These are phyloP conservation scores for Dendrocalamus sinicus DNA, from an alignment of 176 grass and related monocot genomes.

Conservation along the genomic window DNA sequence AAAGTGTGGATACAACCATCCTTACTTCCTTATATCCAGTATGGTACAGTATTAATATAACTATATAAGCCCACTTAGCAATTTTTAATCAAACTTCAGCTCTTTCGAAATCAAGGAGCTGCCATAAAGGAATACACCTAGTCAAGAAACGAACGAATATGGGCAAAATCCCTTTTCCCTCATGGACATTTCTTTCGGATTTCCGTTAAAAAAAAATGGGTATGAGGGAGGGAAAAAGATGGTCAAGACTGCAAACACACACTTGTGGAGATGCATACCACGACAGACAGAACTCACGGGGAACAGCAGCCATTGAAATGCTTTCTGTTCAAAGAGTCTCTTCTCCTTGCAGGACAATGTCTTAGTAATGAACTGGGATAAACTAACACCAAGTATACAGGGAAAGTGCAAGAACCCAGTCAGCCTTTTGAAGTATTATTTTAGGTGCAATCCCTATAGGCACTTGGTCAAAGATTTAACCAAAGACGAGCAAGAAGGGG, in stretches of 20 bases:
- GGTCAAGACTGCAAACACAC: conserved; percentile 43
- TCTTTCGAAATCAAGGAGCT: conserved; percentile 71
- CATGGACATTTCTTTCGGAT: not conserved
- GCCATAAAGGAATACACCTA: conserved; percentile 65
- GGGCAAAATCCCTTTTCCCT: not conserved
- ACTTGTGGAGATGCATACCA: conserved; percentile 48
- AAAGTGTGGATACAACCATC: conserved; percentile 11
- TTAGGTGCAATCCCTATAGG: conserved; percentile 11
- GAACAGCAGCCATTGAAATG: conserved; percentile 22
- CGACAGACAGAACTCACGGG: conserved; percentile 35
- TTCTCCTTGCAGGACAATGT: conserved; percentile 59
- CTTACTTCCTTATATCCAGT: conserved; percentile 78
- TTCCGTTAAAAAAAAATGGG: not conserved
- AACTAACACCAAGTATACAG: conserved; percentile 13
- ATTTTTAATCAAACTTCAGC: conserved; percentile 57
- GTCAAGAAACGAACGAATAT: conserved; percentile 45
- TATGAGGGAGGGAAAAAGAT: conserved; percentile 36
- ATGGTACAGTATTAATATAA: conserved; percentile 34
- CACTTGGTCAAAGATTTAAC: not conserved
- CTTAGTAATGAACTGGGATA: conserved; percentile 1
- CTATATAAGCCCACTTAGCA: conserved; percentile 24
- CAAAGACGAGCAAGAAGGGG: not conserved
- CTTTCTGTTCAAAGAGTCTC: conserved; percentile 44
- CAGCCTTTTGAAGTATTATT: conserved; percentile 27
- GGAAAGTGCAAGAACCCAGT: conserved; percentile 27